Conservation (phyloP, 148 eudicot species). For the Heliosperma pusillum region DNA sequence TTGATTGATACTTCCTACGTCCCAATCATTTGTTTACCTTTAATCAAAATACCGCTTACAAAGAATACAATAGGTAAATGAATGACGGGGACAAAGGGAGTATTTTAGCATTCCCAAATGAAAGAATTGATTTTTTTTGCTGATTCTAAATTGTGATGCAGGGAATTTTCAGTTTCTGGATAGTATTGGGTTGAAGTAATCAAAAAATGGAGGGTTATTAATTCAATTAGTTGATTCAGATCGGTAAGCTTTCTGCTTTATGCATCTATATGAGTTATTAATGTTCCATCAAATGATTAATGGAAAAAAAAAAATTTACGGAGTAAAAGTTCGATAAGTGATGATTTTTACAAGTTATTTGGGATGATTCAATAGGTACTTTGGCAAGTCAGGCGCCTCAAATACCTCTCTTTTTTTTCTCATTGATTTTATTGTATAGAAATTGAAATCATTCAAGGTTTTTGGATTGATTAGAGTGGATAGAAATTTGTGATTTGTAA, state of each 20-base stretch:
- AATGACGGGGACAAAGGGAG: no score
- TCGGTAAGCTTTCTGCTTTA: conserved; percentile 20
- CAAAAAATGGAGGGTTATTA: conserved; percentile 13
- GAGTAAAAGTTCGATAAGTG: no score
- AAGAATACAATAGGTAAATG: no score
- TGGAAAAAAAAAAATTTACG: neutral
- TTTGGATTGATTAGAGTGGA: conserved; percentile 15
- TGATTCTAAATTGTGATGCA: conserved; percentile 10
- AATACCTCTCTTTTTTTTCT: neutral
- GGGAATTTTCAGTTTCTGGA: conserved; percentile 18
- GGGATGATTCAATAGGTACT: conserved; percentile 22
- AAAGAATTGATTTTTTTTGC: conserved; percentile 6
- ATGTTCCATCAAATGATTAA: neutral
- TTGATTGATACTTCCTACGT: no score
- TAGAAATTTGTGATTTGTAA: conserved; percentile 10
- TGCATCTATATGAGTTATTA: neutral
- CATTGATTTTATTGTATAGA: conserved; percentile 4
- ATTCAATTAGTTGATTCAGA: conserved; percentile 24
- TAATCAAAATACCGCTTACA: no score
- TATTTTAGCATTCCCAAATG: neutral
- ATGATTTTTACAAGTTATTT: neutral
- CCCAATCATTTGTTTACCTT: no score
- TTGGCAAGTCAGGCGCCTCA: conserved; percentile 1
- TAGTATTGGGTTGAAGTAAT: conserved; percentile 3
- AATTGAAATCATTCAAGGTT: conserved; percentile 12